These are phyloP conservation scores for Ilyonectria mors-panacis DNA, from an alignment of 2,329 filamentous ascomycete genomes.

Conservation along the genomic window DNA sequence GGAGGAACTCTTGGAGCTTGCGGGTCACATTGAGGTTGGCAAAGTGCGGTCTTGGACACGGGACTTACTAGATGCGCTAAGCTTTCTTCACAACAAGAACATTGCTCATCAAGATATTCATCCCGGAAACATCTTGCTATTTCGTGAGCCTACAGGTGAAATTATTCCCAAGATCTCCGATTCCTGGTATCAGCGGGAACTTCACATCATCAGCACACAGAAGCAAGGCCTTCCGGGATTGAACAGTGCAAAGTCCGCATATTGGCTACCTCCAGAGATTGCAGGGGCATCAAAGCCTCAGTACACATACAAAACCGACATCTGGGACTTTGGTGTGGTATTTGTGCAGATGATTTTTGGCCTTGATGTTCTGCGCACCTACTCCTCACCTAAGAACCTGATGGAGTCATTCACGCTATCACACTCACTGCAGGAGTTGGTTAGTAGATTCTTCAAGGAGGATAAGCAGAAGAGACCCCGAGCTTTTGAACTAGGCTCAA, in stretches of 20 bases:
- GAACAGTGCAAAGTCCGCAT: conserved; percentile 79
- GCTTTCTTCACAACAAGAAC: conserved; percentile 88
- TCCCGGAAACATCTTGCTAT: conserved; percentile 83
- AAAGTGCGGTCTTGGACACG: conserved; percentile 92
- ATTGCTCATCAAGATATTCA: conserved; percentile 89
- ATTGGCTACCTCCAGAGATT: conserved; percentile 88
- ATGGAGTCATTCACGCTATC: conserved; percentile 82
- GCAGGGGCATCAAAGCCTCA: conserved; percentile 72
- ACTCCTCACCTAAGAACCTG: conserved; percentile 83
- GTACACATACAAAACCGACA: conserved; percentile 84
- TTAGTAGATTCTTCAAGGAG: conserved; percentile 86
- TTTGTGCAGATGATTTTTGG: conserved; percentile 97
- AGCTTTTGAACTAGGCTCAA: conserved; percentile 80
- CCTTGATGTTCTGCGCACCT: conserved; percentile 80
- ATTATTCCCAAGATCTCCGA: conserved; percentile 83
- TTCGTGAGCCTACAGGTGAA: conserved; percentile 77
- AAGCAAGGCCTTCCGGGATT: conserved; percentile 68
- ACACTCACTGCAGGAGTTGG: conserved; percentile 81
- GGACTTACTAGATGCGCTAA: conserved; percentile 89
- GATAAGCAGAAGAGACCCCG: conserved; percentile 88
- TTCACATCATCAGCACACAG: conserved; percentile 72
- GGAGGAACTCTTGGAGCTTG: conserved; percentile 84
- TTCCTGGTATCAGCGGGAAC: conserved; percentile 77
- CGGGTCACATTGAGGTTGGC: conserved; percentile 79
- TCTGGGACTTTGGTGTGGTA: conserved; percentile 95